A percentile compares a stretch with the other conserved stretches of the same genome.
These are phyloP conservation scores for Colletotrichum musae DNA, from an alignment of 2,329 filamentous ascomycete species.

Conservation along the genomic window DNA sequence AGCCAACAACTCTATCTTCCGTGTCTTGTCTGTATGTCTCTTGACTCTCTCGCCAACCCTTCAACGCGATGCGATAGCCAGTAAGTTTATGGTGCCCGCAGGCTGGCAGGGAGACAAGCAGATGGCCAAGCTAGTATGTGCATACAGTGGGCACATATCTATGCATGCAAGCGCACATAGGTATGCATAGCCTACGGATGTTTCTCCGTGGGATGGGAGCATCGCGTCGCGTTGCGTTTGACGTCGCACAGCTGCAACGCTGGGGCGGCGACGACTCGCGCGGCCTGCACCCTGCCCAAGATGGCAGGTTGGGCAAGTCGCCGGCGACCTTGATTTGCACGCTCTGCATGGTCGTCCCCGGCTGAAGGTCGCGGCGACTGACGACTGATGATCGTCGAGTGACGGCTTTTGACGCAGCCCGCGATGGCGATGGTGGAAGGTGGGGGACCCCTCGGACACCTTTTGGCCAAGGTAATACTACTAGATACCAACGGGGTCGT, in stretches of 20 bases:
- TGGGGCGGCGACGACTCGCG: slow-evolving; percentile 34
- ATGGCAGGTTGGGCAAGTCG: slow-evolving; percentile 13
- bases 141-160: neutral
- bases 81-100: too few species aligned
- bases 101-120: too few species aligned
- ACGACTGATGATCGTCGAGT: slow-evolving; percentile 26
- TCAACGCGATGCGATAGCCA: too few species aligned
- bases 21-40: slow-evolving; percentile 17
- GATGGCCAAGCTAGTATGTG: too few species aligned
- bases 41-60: neutral
- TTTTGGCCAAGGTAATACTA: neutral
- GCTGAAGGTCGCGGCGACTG: slow-evolving; percentile 8
- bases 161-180: neutral
- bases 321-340: neutral
- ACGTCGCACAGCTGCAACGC: slow-evolving; percentile 31
- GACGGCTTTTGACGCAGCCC: slow-evolving; percentile 16
- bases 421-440: too few species aligned
- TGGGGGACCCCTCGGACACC: too few species aligned
- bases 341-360: slow-evolving; percentile 10
- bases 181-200: slow-evolving; percentile 9
- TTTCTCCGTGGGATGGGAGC: slow-evolving; percentile 27
- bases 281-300: slow-evolving; percentile 25
- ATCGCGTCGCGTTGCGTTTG: slow-evolving; percentile 29
- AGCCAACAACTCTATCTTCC: slow-evolving; percentile 22
- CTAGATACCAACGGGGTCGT: neutral